phyloP scores from a whole-genome alignment of 164 flowering plant species.

The Warburgia ugandensis region DNA sequence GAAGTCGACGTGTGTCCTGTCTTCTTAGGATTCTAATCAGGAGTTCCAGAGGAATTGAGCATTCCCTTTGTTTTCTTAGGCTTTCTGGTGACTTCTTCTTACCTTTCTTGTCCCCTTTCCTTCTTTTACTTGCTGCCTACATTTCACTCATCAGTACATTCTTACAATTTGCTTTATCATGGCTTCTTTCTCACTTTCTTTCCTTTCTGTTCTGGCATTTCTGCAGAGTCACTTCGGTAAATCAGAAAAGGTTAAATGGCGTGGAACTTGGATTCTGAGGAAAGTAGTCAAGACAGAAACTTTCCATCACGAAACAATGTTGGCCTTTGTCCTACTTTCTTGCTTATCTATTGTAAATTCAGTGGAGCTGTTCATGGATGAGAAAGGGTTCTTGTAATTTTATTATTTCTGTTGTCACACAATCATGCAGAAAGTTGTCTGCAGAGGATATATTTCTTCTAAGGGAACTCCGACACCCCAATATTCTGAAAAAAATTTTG shows the following conservation, averaged over 20 bases:
- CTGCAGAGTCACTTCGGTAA: constrained; percentile 26
- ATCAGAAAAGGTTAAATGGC: constrained; percentile 54
- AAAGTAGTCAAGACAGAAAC: constrained; percentile 37
- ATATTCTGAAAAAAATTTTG: constrained; percentile 57
- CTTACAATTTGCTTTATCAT: no score
- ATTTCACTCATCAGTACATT: no score
- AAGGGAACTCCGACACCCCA: constrained; percentile 54
- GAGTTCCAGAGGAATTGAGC: no score
- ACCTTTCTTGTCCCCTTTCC: no score
- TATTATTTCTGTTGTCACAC: neutral
- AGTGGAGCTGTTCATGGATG: neutral
- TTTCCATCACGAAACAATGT: constrained; percentile 24
- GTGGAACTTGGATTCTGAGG: constrained; percentile 61
- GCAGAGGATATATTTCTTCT: constrained; percentile 38
- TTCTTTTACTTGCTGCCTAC: no score
- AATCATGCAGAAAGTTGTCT: constrained; percentile 34
- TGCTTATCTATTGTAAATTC: neutral
- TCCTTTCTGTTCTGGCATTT: no score
- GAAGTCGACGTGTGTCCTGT: no score
- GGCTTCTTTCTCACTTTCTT: no score
- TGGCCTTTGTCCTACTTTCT: neutral
- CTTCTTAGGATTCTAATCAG: no score
- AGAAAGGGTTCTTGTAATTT: neutral
- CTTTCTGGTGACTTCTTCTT: no score
- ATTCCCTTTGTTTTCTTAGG: no score